Evolutionary conservation across 768 basidiomycete genomes (phyloP).

Genomic region (Pisolithus orientalis): DNA sequence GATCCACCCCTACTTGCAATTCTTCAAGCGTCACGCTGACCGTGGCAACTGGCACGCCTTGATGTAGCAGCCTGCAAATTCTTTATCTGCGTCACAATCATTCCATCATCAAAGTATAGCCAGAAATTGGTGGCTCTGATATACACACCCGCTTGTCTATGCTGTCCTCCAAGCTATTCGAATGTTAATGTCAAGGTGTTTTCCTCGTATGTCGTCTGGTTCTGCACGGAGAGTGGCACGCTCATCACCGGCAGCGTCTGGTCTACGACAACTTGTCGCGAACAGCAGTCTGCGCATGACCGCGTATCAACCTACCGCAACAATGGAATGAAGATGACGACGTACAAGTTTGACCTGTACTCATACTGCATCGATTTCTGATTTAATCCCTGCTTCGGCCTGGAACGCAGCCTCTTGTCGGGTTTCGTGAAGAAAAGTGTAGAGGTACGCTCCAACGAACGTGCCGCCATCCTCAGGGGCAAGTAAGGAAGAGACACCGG

Average conservation of each 20-base stretch:
- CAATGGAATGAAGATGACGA: slow-evolving; percentile 11
- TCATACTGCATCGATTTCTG: slow-evolving; percentile 80
- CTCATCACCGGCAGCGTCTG: slow-evolving; percentile 63
- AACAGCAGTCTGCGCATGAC: slow-evolving; percentile 47
- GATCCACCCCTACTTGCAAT: slow-evolving; percentile 54
- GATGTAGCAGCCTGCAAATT: slow-evolving; percentile 76
- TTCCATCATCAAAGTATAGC: not conserved
- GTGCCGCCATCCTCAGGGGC: slow-evolving; percentile 14
- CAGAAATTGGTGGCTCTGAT: not conserved
- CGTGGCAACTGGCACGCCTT: slow-evolving; percentile 35
- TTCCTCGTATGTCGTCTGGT: slow-evolving; percentile 68
- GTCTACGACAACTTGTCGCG: slow-evolving; percentile 72
- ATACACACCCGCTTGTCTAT: slow-evolving; percentile 70
- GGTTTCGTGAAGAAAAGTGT: slow-evolving; percentile 51
- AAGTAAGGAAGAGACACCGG: slow-evolving; percentile 21
- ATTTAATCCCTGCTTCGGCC: slow-evolving; percentile 70
- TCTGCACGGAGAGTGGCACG: slow-evolving; percentile 69
- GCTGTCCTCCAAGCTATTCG: slow-evolving; percentile 64
- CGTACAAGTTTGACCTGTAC: slow-evolving; percentile 77
- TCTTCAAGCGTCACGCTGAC: no score
- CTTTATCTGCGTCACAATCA: slow-evolving; percentile 52
- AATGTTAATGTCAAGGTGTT: slow-evolving; percentile 73
- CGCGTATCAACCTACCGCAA: not conserved
- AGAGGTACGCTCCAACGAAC: slow-evolving; percentile 11
- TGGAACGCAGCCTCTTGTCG: slow-evolving; percentile 83